Evolutionary conservation across 305 asterid genomes (phyloP).

Genomic region (Solanum chacoense): DNA sequence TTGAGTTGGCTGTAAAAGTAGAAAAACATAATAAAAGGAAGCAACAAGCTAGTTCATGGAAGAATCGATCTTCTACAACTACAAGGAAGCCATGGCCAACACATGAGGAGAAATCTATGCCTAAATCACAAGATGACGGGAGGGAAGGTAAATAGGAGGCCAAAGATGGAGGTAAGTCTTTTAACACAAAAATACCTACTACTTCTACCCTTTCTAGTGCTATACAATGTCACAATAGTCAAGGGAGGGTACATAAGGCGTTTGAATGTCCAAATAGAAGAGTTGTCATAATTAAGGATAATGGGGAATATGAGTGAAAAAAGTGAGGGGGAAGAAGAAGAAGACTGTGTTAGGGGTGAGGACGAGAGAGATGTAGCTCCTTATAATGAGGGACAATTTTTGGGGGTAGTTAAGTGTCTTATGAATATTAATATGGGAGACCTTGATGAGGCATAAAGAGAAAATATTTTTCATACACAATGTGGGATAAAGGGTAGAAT

Average conservation of each 20-base stretch:
- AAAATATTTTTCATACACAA: not conserved
- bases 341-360: not conserved
- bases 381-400: not conserved
- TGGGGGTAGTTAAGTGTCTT: not conserved
- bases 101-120: not conserved
- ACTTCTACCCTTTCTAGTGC: not conserved
- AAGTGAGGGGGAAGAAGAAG: not conserved
- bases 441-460: not conserved
- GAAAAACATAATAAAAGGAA: too few species aligned
- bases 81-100: not conserved
- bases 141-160: not conserved
- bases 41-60: not conserved
- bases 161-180: not conserved
- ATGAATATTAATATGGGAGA: not conserved
- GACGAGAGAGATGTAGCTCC: not conserved
- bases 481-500: not conserved
- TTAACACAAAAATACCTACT: not conserved
- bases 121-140: not conserved
- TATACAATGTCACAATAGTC: not conserved
- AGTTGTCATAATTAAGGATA: not conserved
- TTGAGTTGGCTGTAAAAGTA: not conserved
- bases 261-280: not conserved
- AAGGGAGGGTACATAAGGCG: not conserved
- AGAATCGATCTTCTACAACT: not conserved
- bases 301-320: not conserved